phyloP scores from a whole-genome alignment of 495 filamentous ascomycete species.

The Pseudoneurospora amorphoporcata region DNA sequence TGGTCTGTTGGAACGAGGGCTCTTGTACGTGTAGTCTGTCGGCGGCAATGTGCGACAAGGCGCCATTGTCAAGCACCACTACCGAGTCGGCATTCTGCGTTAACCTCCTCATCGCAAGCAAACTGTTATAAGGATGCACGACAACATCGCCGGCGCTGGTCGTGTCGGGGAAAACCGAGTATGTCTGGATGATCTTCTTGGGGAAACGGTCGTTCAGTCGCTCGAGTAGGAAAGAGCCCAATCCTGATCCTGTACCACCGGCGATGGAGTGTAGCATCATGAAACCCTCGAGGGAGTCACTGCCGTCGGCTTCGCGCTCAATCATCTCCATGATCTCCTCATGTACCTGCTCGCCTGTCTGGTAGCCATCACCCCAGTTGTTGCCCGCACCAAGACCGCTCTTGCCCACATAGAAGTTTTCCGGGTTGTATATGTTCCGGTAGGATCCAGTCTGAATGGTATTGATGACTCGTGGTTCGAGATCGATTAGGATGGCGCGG shows the following conservation, averaged over 20 bases:
- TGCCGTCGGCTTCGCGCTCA: slow-evolving; percentile 94
- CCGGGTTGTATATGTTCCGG: slow-evolving; percentile 97
- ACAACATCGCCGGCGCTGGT: slow-evolving; percentile 79
- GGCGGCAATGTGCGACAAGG: slow-evolving; percentile 84
- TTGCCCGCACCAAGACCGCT: slow-evolving; percentile 89
- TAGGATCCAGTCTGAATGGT: slow-evolving; percentile 86
- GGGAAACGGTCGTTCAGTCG: slow-evolving; percentile 94
- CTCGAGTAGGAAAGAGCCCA: slow-evolving; percentile 93
- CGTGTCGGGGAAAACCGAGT: slow-evolving; percentile 94
- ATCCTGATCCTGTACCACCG: slow-evolving; percentile 87
- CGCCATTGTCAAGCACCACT: slow-evolving; percentile 94
- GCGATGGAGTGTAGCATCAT: slow-evolving; percentile 98
- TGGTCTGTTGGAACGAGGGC: slow-evolving; percentile 93
- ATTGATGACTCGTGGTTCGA: slow-evolving; percentile 90
- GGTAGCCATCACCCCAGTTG: slow-evolving; percentile 95
- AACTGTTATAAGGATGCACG: slow-evolving; percentile 95
- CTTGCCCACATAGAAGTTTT: slow-evolving; percentile 94
- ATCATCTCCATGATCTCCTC: slow-evolving; percentile 99
- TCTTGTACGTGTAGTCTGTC: slow-evolving; percentile 89
- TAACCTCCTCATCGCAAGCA: slow-evolving; percentile 80
- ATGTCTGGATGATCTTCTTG: slow-evolving; percentile 98
- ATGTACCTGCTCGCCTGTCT: slow-evolving; percentile 81
- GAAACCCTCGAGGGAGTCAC: slow-evolving; percentile 95
- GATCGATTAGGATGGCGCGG: slow-evolving; percentile 85
- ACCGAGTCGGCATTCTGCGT: slow-evolving; percentile 97